phyloP scores from a whole-genome alignment of 140 eudicot species.

The Flaveria floridana region DNA sequence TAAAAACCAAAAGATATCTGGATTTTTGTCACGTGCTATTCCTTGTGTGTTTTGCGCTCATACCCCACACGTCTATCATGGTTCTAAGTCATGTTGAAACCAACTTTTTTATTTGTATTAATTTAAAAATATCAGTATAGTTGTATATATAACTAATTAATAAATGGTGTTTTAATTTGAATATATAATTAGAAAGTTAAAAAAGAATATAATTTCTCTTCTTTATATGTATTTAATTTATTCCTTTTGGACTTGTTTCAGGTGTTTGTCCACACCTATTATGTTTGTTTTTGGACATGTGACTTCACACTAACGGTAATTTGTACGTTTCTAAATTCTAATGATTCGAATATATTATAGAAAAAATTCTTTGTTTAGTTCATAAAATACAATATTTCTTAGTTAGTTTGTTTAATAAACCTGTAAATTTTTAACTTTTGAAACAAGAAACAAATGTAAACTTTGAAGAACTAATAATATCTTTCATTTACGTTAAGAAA shows the following conservation, averaged over 20 bases:
- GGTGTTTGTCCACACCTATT: background rate
- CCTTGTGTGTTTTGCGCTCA: background rate
- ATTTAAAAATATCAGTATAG: background rate
- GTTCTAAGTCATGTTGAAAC: background rate
- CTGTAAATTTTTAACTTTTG: too few relatives aligned
- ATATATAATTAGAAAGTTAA: too few relatives aligned
- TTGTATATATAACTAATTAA: too few relatives aligned
- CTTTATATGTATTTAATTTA: background rate
- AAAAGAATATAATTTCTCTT: too few relatives aligned
- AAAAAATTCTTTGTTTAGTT: too few relatives aligned
- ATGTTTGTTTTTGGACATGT: background rate
- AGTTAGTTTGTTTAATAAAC: too few relatives aligned
- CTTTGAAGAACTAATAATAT: too few relatives aligned
- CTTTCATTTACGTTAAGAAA: too few relatives aligned
- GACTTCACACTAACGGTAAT: background rate
- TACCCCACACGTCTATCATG: background rate
- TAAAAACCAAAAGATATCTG: background rate
- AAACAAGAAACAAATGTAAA: too few relatives aligned
- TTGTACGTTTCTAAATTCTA: background rate
- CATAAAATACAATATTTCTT: too few relatives aligned
- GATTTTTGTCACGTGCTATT: background rate
- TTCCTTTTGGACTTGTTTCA: background rate
- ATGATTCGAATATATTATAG: background rate
- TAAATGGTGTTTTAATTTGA: too few relatives aligned
- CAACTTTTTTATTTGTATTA: background rate